phyloP scores from a whole-genome alignment of 1,284 basidiomycete genomes.

The Melanopsichium pennsylvanicum region DNA sequence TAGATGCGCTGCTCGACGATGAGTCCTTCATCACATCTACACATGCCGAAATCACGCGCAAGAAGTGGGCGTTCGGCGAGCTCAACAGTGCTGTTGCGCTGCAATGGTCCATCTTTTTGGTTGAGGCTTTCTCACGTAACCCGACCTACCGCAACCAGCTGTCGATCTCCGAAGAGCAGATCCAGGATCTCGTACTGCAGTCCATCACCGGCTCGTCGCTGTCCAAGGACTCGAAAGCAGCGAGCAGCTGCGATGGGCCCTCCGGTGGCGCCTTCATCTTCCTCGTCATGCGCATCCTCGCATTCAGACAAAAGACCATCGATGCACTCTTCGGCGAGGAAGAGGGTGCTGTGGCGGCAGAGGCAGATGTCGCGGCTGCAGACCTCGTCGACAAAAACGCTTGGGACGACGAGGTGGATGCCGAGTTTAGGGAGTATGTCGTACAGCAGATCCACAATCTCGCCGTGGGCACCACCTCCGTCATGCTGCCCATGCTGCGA shows the following conservation, averaged over 20 bases:
- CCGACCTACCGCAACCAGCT: constrained; percentile 53
- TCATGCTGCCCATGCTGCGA: constrained; percentile 59
- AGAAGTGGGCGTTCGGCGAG: constrained; percentile 75
- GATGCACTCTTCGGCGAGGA: constrained; percentile 71
- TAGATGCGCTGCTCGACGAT: constrained; percentile 53
- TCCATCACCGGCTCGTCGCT: constrained; percentile 46
- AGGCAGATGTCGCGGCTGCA: constrained; percentile 46
- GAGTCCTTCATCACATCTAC: constrained; percentile 60
- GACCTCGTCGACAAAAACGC: constrained; percentile 45
- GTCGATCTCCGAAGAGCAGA: constrained; percentile 48
- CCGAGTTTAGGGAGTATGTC: constrained; percentile 61
- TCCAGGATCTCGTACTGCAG: constrained; percentile 48
- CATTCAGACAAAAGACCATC: constrained; percentile 63
- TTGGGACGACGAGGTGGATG: constrained; percentile 66
- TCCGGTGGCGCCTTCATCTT: constrained; percentile 84
- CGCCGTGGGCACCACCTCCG: constrained; percentile 43
- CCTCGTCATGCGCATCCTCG: constrained; percentile 68
- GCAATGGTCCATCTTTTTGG: constrained; percentile 79
- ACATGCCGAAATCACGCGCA: constrained; percentile 54
- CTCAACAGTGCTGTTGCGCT: constrained; percentile 79
- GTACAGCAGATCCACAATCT: constrained; percentile 60
- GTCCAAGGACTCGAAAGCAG: constrained; percentile 70
- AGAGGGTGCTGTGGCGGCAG: constrained; percentile 51
- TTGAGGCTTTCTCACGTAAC: constrained; percentile 52
- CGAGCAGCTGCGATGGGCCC: constrained; percentile 73